phyloP scores from a whole-genome alignment of 495 filamentous ascomycete genomes.

The Friedmanniomyces simplex region DNA sequence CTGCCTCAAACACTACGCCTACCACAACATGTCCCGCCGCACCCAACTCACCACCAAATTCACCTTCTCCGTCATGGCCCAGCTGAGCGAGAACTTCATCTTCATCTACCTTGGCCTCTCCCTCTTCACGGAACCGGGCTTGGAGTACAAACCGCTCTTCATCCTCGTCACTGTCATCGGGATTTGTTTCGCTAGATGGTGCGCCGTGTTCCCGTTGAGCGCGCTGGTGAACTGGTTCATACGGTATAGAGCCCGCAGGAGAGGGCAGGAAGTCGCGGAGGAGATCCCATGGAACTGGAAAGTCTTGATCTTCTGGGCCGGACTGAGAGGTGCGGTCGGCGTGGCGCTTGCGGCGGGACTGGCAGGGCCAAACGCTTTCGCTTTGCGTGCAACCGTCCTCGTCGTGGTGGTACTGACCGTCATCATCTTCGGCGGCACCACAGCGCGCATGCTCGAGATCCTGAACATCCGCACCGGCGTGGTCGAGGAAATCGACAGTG shows the following conservation, averaged over 20 bases:
- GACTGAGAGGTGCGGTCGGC: constrained; percentile 88
- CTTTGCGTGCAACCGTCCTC: constrained; percentile 80
- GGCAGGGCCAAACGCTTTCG: constrained; percentile 61
- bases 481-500: constrained; percentile 89
- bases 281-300: constrained; percentile 90
- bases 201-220: constrained; percentile 88
- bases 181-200: constrained; percentile 84
- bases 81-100: constrained; percentile 97
- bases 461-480: constrained; percentile 88
- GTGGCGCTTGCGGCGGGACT: constrained; percentile 92
- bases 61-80: constrained; percentile 87
- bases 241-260: constrained; percentile 71
- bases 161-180: constrained; percentile 85
- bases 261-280: constrained; percentile 69
- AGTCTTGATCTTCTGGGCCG: constrained; percentile 97
- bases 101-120: constrained; percentile 97
- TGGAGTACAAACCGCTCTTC: constrained; percentile 92
- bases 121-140: constrained; percentile 74
- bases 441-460: constrained; percentile 97
- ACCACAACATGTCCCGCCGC: constrained; percentile 98
- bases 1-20: constrained; percentile 95
- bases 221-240: constrained; percentile 88
- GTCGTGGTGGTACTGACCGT: constrained; percentile 96
- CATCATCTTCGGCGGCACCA: constrained; percentile 97
- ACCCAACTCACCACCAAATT: constrained; percentile 98